Evolutionary conservation across 2,329 filamentous ascomycete genomes (phyloP).

Genomic region (Nannizzia gypsea): DNA sequence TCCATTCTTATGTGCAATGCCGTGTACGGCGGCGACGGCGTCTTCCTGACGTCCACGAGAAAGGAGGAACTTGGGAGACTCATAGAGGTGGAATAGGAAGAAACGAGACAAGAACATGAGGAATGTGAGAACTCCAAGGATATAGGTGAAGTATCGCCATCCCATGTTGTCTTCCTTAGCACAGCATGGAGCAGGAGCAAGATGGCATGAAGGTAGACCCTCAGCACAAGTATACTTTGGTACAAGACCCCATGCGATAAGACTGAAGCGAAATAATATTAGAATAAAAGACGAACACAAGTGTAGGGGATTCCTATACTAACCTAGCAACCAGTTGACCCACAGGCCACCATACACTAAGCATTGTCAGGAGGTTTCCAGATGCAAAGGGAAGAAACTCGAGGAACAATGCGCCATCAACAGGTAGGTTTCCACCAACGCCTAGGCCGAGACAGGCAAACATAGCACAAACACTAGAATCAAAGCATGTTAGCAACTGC

Average conservation of each 20-base stretch:
- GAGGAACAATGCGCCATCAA: conserved; percentile 70
- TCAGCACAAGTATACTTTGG: conserved; percentile 48
- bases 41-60: conserved; percentile 64
- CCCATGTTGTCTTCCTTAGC: conserved; percentile 49
- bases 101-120: conserved; percentile 68
- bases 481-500: not conserved
- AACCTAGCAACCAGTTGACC: conserved; percentile 57
- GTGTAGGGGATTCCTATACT: conserved; percentile 7
- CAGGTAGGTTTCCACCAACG: conserved; percentile 64
- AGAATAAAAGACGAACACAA: not conserved
- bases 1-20: conserved; percentile 60
- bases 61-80: conserved; percentile 75
- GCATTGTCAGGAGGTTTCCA: conserved; percentile 60
- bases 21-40: conserved; percentile 68
- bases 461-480: conserved; percentile 42
- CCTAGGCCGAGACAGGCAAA: conserved; percentile 54
- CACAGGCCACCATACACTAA: conserved; percentile 81
- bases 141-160: conserved; percentile 63
- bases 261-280: conserved; percentile 14
- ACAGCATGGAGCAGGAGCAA: conserved; percentile 28
- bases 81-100: conserved; percentile 68
- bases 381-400: conserved; percentile 69
- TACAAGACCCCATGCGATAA: conserved; percentile 64
- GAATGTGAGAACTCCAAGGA: conserved; percentile 61
- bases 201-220: conserved; percentile 23